A percentile compares a stretch with the other conserved stretches of the same genome.
These are phyloP conservation scores for Lactarius trivialis DNA, from an alignment of 768 basidiomycete genomes.

Conservation along the genomic window DNA sequence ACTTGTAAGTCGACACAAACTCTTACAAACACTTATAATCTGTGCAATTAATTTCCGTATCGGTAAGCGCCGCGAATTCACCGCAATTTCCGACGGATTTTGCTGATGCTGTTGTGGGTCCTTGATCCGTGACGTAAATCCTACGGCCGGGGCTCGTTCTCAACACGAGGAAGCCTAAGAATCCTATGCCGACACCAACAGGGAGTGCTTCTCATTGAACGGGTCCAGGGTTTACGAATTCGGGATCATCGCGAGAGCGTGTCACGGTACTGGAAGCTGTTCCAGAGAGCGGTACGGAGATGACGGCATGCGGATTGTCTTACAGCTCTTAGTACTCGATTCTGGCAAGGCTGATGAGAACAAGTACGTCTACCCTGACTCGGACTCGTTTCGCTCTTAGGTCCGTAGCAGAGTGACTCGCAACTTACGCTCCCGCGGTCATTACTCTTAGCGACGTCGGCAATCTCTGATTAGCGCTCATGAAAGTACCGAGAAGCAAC, in stretches of 20 bases:
- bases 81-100: too few species aligned
- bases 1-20: too few species aligned
- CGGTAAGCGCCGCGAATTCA: too few species aligned
- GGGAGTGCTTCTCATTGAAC: conserved; percentile 49
- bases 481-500: conserved; percentile 87
- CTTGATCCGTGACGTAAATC: conserved; percentile 36
- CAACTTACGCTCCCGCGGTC: conserved; percentile 80
- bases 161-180: conserved; percentile 46
- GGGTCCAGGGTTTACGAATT: conserved; percentile 77
- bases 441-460: conserved; percentile 67
- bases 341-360: conserved; percentile 91
- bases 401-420: conserved; percentile 4
- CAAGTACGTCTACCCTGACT: conserved; percentile 46
- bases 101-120: not conserved
- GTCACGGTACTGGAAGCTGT: conserved; percentile 77
- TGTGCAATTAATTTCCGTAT: too few species aligned
- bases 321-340: conserved; percentile 69
- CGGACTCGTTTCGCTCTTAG: not conserved
- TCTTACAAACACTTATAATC: too few species aligned
- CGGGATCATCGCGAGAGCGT: conserved; percentile 59
- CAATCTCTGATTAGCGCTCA: conserved; percentile 85
- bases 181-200: conserved; percentile 51
- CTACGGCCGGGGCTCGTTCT: conserved; percentile 62
- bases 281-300: conserved; percentile 76
- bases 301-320: conserved; percentile 74